phyloP scores from a whole-genome alignment of 495 filamentous ascomycete genomes.

The Aspergillus heteromorphus region DNA sequence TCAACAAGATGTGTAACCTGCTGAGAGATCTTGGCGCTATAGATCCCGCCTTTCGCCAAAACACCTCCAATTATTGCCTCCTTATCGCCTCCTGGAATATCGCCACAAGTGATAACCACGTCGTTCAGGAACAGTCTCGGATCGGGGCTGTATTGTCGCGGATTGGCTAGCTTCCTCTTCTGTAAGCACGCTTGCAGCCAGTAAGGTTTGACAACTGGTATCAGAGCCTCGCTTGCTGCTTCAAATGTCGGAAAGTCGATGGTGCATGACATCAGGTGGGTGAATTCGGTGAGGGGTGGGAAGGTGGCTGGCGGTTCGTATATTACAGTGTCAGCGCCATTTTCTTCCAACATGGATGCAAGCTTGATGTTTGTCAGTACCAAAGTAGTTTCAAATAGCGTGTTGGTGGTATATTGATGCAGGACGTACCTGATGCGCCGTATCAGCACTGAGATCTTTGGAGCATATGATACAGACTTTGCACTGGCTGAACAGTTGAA shows the following conservation, averaged over 20 bases:
- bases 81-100: conserved; percentile 82
- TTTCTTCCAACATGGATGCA: conserved; percentile 36
- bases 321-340: conserved; percentile 49
- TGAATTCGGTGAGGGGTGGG: conserved; percentile 55
- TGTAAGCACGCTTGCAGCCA: conserved; percentile 70
- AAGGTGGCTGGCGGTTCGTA: conserved; percentile 38
- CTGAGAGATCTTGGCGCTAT: conserved; percentile 61
- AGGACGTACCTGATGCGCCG: conserved; percentile 36
- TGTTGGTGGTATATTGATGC: neutral
- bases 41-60: conserved; percentile 81
- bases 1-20: conserved; percentile 86
- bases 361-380: conserved; percentile 20
- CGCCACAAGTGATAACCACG: conserved; percentile 67
- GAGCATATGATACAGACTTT: conserved; percentile 37
- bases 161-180: conserved; percentile 65
- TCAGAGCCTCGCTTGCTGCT: conserved; percentile 62
- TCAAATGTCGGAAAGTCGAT: conserved; percentile 84
- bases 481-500: conserved; percentile 40
- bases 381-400: neutral
- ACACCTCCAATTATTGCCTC: conserved; percentile 90
- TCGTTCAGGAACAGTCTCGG: conserved; percentile 84
- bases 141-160: conserved; percentile 83
- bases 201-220: conserved; percentile 74
- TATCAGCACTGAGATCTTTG: conserved; percentile 44
- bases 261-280: conserved; percentile 78